Evolutionary conservation across 2,329 filamentous ascomycete genomes (phyloP), one percentile per base, ranked within the genome.

Genomic region (Colletotrichum destructivum): DNA sequence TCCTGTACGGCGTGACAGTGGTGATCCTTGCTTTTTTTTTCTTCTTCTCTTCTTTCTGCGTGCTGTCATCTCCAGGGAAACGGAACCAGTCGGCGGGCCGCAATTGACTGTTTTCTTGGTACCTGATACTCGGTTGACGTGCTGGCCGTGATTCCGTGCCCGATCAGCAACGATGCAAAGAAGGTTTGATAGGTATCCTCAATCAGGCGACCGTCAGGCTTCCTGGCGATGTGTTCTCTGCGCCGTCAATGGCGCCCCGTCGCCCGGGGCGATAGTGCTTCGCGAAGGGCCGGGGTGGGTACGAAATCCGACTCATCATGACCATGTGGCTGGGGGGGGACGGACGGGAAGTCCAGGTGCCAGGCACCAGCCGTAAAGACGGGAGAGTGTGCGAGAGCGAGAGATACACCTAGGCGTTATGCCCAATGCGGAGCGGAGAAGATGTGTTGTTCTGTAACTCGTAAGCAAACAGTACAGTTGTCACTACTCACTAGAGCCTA

Each of bases 231-330:
- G 62, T 31, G n/a, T 55, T 35, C 62, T 65, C 42, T 62, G 31
- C 38, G 31, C 55, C 46, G 63, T 62, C 18, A 16, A 40, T 15
- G 47, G 26, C 52, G 44, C 31, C 23, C 52, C 63, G 40, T 69
- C 64, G 59, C 69, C 69, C 69, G 52, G 69, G 59, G 59, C 65
- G 57, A 69, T 69, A 23, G 65, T 42, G 18, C n/a, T 49, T 63
- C 46, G 54, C 46, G 52, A 55, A 47, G 49, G 54, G 26, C 54
- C 59, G 65, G 38, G 49, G 65, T 69, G 54, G 59, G 47, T 52
- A 60, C 66, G 55, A 42, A 59, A 42, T 59, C 59, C 54, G 54
- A 63, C 26, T 63, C 69, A 71, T 69, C 65, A 71, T 54, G 69
- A 63, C 44, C 60, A 31, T 42, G 57, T 71, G 59, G 69, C 59